Conservation (phyloP, 352 stramenopile genomes). For the Thalassiosira ordinaria region DNA sequence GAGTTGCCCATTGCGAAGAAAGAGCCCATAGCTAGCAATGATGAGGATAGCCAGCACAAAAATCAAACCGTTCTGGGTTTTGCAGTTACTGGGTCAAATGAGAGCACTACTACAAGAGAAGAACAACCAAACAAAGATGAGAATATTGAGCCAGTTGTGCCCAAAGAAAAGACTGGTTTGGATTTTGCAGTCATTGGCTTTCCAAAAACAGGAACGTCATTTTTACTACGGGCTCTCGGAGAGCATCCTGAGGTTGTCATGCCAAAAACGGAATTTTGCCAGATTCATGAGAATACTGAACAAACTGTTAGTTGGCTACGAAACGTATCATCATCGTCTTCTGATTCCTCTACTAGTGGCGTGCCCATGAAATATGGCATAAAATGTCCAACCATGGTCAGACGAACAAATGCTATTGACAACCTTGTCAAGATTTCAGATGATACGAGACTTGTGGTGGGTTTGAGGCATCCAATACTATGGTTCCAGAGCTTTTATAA, state of each 20-base stretch:
- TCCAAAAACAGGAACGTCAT: conserved; percentile 51
- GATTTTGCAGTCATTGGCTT: conserved; percentile 49
- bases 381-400: conserved; percentile 45
- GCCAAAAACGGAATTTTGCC: conserved; percentile 16
- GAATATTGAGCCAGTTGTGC: too few relatives aligned
- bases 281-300: neutral
- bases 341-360: neutral
- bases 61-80: too few relatives aligned
- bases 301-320: neutral
- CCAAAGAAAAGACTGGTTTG: neutral
- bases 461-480: conserved; percentile 52
- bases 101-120: too few relatives aligned
- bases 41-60: too few relatives aligned
- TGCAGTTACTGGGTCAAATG: too few relatives aligned
- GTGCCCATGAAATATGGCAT: conserved; percentile 36
- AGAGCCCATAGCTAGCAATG: too few relatives aligned
- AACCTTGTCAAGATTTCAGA: conserved; percentile 25
- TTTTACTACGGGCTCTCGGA: conserved; percentile 24
- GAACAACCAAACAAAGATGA: too few relatives aligned
- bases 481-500: conserved; percentile 60
- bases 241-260: conserved; percentile 38
- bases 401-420: conserved; percentile 20
- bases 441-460: conserved; percentile 39
- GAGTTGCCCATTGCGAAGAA: too few relatives aligned
- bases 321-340: neutral